Conservation (phyloP, 345 rosid genomes). For the Sapria himalayana region DNA sequence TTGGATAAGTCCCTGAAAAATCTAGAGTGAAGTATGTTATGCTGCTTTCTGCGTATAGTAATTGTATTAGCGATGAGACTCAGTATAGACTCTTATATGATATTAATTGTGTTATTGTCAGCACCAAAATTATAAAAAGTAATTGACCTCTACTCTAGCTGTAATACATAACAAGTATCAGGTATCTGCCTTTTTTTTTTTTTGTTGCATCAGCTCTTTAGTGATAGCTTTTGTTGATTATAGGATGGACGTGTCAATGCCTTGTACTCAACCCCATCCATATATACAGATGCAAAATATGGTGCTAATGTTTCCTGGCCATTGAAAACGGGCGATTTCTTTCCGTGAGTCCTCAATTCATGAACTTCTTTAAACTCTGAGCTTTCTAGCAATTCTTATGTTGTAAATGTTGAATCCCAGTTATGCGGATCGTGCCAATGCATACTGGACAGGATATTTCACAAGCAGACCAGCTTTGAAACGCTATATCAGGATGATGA, state of each 20-base stretch:
- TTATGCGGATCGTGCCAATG: slow-evolving; percentile 83
- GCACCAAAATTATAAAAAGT: no score
- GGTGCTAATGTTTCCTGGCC: slow-evolving; percentile 67
- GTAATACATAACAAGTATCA: no score
- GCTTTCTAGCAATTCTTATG: slow-evolving; percentile 3
- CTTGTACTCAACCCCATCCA: slow-evolving; percentile 87
- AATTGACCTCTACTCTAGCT: no score
- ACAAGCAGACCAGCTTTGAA: slow-evolving; percentile 83
- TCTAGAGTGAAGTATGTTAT: no score
- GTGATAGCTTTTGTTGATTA: no score
- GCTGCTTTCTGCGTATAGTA: no score
- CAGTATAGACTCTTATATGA: no score
- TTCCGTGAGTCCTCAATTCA: slow-evolving; percentile 62
- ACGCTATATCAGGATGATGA: slow-evolving; percentile 77
- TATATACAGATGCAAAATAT: slow-evolving; percentile 89
- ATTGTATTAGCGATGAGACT: no score
- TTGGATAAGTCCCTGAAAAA: no score
- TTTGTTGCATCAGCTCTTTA: no score
- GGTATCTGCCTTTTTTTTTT: no score
- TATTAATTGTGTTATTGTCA: no score
- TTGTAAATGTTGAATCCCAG: slow-evolving; percentile 23
- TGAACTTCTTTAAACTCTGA: slow-evolving; percentile 2
- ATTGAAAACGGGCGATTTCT: slow-evolving; percentile 62
- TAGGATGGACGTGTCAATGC: slow-evolving; percentile 97
- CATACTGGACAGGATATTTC: slow-evolving; percentile 96